Evolutionary conservation across 2,329 filamentous ascomycete species (phyloP), one percentile per base, ranked within the genome.

Genomic region (Achaetomium macrosporum): DNA sequence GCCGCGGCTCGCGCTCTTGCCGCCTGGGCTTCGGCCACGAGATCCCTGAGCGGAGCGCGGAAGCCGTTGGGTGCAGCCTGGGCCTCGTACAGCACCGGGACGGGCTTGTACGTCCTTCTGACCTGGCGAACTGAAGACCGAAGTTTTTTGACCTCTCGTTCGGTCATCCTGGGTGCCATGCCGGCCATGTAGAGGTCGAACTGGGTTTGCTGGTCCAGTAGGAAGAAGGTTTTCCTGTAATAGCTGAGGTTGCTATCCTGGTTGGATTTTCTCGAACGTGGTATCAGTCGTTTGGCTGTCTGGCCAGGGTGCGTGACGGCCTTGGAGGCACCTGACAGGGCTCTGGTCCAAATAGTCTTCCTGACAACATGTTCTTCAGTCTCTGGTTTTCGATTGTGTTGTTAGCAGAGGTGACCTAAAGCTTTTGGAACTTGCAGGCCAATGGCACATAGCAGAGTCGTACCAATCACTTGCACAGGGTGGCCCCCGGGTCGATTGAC

Each of bases 151-250:
- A 33, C 45, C 9, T 53, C 50, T 11, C 9, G 29, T 9, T 15
- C 16, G 50, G 40, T 53, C 50, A 53, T 40, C 12, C 31, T 40
- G 7, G 55, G 55, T 1, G 55, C 55, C 2, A 52, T 11, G 15
- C 55, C 55, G 9, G 48, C 37, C 12, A 47, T 19, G 51, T 51
- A 54, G 20, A 57, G 51, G 42, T 57, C 42, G 41, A 41, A 57
- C 41, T 50, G 51, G 9, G n/a, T 25, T 15, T 53, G 45, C 8
- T 35, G 8, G 35, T 47, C 25, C 20, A 48, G 50, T 2, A 16
- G 3, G 20, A 40, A 44, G 29, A 47, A 53, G n/a, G 40, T 3
- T 9, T 48, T 19, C 17, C 45, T 20, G 41, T 53, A 53, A 40
- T 47, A 53, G 33, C 45, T 44, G 10, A 48, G 12, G 50, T 53